Evolutionary conservation across 345 rosid species (phyloP).

Genomic region (Lumnitzera littorea): DNA sequence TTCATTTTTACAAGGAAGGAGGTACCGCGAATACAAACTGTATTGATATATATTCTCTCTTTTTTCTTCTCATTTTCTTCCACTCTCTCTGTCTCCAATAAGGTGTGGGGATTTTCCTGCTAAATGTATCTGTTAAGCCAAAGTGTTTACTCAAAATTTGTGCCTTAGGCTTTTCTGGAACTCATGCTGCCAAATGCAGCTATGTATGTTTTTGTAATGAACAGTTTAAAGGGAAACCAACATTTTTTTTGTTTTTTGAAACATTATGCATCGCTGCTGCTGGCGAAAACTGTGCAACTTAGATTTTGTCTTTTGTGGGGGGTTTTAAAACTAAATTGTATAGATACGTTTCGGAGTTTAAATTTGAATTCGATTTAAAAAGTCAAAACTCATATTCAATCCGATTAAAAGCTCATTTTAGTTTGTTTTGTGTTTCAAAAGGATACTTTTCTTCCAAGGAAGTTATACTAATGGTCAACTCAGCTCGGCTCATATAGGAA

Average conservation of each 20-base stretch:
- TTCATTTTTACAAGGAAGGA: constrained; percentile 8
- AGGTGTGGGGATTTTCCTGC: constrained; percentile 1
- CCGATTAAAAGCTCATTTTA: too few relatives aligned
- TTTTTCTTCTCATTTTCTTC: background rate
- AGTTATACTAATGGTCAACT: too few relatives aligned
- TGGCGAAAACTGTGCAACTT: too few relatives aligned
- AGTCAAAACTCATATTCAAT: too few relatives aligned
- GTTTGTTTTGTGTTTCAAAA: too few relatives aligned
- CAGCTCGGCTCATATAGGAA: too few relatives aligned
- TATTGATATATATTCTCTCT: background rate
- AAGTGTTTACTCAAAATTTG: background rate
- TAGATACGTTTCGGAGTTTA: too few relatives aligned
- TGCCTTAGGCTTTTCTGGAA: background rate
- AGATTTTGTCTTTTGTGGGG: too few relatives aligned
- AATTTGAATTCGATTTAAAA: too few relatives aligned
- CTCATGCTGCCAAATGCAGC: constrained; percentile 1
- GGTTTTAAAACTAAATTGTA: too few relatives aligned
- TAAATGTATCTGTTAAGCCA: background rate
- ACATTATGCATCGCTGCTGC: too few relatives aligned
- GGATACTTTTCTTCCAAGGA: too few relatives aligned
- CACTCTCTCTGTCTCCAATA: constrained; percentile 3
- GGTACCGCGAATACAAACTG: background rate
- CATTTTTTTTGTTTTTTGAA: background rate
- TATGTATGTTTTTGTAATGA: constrained; percentile 2
- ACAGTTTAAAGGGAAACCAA: background rate